Evolutionary conservation across 805 yeast genomes (phyloP), one percentile per base, ranked within the genome.

Genomic region (Metahyphopichia silvanorum): DNA sequence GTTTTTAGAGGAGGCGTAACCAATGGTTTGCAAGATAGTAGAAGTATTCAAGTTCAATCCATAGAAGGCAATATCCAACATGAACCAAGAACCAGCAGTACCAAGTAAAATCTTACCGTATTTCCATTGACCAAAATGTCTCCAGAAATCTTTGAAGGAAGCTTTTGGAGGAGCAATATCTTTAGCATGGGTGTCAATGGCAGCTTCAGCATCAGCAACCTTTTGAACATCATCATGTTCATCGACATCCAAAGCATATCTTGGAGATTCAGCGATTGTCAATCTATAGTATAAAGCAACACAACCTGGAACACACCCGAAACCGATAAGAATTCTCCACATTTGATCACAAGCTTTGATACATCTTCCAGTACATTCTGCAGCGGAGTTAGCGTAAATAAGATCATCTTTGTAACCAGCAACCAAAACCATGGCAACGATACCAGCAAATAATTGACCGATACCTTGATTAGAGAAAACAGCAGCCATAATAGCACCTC

Each of bases 401-500:
- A 87, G 66, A 24, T 70, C 70, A 44, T 66, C 59, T 60, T 83
- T 85, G 74, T 82, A 88, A 50, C 79, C 95, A 36, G 82, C 84
- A 46, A 86, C 83, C 54, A 78, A 72, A 37, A 85, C 55, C 40
- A 87, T 65, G 36, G 95, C 86, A 49, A 87, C 85, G 44, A 87
- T 70, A 77, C 91, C 95, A 39, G 87, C 95, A 13, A 79, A 54
- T 40, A 88, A 75, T 70, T 89, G 96, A 62, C 97, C 97, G 80
- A 93, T 78, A 64, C 96, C 97, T 69, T 89, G 97, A 71, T 88
- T 88, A 37, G 96, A 91, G 63, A 89, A 89, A 36, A 87, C 96
- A 18, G 96, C 95, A 55, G 86, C 88, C 95, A 87, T 87, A 50
- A 86, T 86, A 44, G 96, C 95, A 75, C 96, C 96, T 79, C 96